Evolutionary conservation across 2,329 filamentous ascomycete genomes (phyloP).

Genomic region (Stromatinia cepivora): DNA sequence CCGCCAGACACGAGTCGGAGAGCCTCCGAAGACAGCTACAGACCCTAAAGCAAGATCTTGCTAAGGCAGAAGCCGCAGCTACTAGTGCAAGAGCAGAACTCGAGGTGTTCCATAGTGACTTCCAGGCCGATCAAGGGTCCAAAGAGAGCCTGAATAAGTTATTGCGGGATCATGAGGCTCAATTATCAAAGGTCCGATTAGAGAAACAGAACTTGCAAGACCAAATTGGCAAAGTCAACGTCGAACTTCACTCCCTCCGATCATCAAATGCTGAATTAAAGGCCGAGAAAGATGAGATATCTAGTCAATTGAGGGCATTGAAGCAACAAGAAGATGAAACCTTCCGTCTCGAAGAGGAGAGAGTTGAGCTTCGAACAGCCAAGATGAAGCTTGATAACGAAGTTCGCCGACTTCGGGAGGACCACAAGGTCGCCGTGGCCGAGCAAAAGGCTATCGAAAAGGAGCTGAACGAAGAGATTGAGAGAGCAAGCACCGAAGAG

Average conservation of each 20-base stretch:
- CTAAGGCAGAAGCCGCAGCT: slow-evolving; percentile 36
- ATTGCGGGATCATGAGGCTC: slow-evolving; percentile 58
- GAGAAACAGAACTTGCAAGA: slow-evolving; percentile 67
- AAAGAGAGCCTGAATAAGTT: slow-evolving; percentile 57
- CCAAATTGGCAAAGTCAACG: slow-evolving; percentile 57
- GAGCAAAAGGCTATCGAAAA: slow-evolving; percentile 61
- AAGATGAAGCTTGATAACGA: slow-evolving; percentile 69
- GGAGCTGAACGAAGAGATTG: slow-evolving; percentile 65
- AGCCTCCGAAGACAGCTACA: slow-evolving; percentile 48
- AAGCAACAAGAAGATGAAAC: slow-evolving; percentile 58
- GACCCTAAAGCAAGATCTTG: slow-evolving; percentile 40
- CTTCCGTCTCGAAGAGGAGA: slow-evolving; percentile 65
- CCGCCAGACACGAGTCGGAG: slow-evolving; percentile 47
- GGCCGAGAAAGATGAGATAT: slow-evolving; percentile 67
- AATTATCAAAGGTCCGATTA: slow-evolving; percentile 55
- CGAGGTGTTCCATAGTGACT: slow-evolving; percentile 38
- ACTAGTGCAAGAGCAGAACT: slow-evolving; percentile 38
- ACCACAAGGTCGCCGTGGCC: slow-evolving; percentile 58
- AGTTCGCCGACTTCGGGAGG: slow-evolving; percentile 62
- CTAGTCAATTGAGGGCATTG: slow-evolving; percentile 58
- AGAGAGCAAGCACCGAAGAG: slow-evolving; percentile 66
- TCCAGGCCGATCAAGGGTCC: slow-evolving; percentile 42
- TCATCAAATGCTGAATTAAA: slow-evolving; percentile 58
- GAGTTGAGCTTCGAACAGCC: slow-evolving; percentile 65
- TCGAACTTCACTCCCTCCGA: slow-evolving; percentile 60